Evolutionary conservation across 1,284 basidiomycete genomes (phyloP), one percentile per base, ranked within the genome.

Genomic region (Cryptococcus wingfieldii): DNA sequence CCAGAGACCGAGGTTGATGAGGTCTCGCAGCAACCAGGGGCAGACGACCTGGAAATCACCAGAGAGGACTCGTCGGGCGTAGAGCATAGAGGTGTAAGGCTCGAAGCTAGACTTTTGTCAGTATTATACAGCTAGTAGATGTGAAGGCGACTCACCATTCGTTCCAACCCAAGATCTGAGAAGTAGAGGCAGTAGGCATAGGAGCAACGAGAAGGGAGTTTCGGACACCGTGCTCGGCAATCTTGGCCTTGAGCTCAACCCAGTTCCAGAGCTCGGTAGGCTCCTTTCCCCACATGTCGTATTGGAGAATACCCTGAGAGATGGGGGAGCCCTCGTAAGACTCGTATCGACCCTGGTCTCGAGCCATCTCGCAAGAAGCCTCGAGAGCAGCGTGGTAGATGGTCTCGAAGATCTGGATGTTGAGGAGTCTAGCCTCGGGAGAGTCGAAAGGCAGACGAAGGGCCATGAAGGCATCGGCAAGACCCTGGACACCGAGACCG

Each of bases 141-240:
- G 0, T 1, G 28, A 43, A 19, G 37, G 16, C 31, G 23, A 60
- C 59, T 53, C 95, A 97, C 79, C 96, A 98, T 75, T 98, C 96
- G 78, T 98, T 99, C 82, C 90, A 91, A 51, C 96, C 96, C 51
- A 98, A 82, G 67, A 99, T 99, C 80, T 98, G 96, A 77, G 90
- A 94, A 7, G 96, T 98, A 38, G 93, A 97, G 1, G 96, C 96
- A 25, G 96, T 99, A 1, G 96, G 96, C 96, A 98, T 98, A 16
- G 95, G 96, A 0, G 96, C 89, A 59, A 92, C 80, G 10, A 98
- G 81, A n/a, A 98, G 81, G 54, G 95, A 97, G 81, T 98, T 98
- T 62, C 94, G 81, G 50, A 98, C 79, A 59, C 96, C 96, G 70
- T 85, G 83, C 69, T 83, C 79, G n/a, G 86, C 86, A 57, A 99